Conservation (phyloP, 768 basidiomycete species). For the Tulasnella sp. region DNA sequence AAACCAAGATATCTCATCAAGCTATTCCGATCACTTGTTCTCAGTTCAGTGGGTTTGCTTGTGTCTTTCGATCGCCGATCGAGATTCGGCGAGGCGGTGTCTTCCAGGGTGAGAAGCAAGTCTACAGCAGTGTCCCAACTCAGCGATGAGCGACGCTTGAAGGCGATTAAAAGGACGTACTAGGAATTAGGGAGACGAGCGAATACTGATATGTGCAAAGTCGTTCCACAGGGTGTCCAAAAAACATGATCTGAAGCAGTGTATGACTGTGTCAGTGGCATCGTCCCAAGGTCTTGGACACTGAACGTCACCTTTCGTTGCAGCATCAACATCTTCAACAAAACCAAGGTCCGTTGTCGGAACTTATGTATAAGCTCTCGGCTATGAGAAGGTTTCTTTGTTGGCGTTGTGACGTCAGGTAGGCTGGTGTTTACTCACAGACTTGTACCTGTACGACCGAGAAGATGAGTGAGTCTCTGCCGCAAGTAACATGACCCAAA, state of each 20-base stretch:
- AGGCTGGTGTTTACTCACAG: constrained; percentile 39
- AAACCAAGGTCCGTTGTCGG: constrained; percentile 80
- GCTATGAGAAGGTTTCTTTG: constrained; percentile 35
- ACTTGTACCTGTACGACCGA: constrained; percentile 49
- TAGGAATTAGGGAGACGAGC: constrained; percentile 85
- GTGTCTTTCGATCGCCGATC: constrained; percentile 52
- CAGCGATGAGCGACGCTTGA: constrained; percentile 14
- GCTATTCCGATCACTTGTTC: constrained; percentile 83
- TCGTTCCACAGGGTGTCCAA: constrained; percentile 90
- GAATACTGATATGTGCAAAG: constrained; percentile 98
- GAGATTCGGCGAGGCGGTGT: constrained; percentile 83
- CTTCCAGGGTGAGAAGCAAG: constrained; percentile 79
- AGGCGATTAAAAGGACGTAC: constrained; percentile 35
- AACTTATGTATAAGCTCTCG: constrained; percentile 91
- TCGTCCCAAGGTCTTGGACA: background rate
- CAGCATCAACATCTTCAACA: constrained; percentile 90
- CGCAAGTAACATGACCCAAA: background rate
- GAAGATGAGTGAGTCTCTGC: background rate
- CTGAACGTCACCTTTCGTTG: constrained; percentile 66
- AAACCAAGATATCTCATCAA: constrained; percentile 87
- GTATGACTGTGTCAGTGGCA: constrained; percentile 16
- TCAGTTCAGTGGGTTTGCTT: constrained; percentile 66
- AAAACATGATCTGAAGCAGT: constrained; percentile 77
- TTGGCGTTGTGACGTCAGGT: background rate
- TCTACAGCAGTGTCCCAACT: constrained; percentile 38